Conservation (phyloP, 2,329 filamentous ascomycete species). For the Raffaelea ambrosiae region DNA sequence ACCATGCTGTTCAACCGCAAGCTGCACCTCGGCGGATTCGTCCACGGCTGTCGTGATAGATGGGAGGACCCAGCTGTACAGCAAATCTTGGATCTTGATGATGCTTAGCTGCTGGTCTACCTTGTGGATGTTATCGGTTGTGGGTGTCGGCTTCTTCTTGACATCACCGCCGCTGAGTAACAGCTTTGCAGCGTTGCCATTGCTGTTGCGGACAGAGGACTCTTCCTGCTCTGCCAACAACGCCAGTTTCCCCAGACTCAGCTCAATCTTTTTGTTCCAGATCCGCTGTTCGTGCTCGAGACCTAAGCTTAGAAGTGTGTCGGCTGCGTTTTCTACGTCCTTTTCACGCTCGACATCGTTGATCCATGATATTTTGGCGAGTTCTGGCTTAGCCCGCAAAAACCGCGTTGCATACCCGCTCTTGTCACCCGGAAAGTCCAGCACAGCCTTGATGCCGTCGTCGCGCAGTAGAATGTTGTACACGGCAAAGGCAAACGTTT, state of each 20-base stretch:
- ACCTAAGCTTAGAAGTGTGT: conserved; percentile 62
- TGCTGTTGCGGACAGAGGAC: too few species aligned
- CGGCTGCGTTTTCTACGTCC: conserved; percentile 65
- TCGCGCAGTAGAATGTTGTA: conserved; percentile 69
- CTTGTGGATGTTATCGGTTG: conserved; percentile 33
- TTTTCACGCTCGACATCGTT: conserved; percentile 76
- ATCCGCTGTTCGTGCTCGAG: conserved; percentile 65
- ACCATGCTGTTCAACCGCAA: conserved; percentile 63
- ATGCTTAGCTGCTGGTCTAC: conserved; percentile 59
- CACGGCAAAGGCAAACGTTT: conserved; percentile 64
- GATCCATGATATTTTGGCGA: conserved; percentile 85
- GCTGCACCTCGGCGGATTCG: conserved; percentile 64
- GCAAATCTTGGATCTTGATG: conserved; percentile 68
- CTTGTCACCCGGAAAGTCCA: conserved; percentile 64
- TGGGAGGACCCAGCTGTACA: conserved; percentile 63
- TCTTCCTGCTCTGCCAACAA: conserved; percentile 50
- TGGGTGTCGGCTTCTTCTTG: background rate
- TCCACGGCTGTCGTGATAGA: conserved; percentile 68
- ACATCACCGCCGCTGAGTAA: too few species aligned
- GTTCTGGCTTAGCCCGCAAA: conserved; percentile 60
- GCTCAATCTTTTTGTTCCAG: conserved; percentile 89
- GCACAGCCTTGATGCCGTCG: conserved; percentile 56
- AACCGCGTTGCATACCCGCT: conserved; percentile 67
- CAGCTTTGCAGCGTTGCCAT: too few species aligned
- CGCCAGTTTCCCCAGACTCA: conserved; percentile 80